A percentile compares a stretch with the other conserved stretches of the same genome.
These are phyloP conservation scores for Oidiodendron maius DNA, from an alignment of 495 filamentous ascomycete species.

Conservation along the genomic window DNA sequence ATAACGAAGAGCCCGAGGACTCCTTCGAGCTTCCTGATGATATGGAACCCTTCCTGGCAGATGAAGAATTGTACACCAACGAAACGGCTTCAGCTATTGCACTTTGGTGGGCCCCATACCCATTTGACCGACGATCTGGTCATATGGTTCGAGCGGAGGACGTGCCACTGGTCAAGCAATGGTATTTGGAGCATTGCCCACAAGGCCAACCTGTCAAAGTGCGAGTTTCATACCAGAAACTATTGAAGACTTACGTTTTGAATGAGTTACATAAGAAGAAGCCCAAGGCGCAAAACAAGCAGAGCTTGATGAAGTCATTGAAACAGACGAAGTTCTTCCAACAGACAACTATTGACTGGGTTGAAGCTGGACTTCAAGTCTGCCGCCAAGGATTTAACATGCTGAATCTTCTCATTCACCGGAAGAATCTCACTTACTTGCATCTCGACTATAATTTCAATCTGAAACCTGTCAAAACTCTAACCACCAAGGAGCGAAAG, in stretches of 20 bases:
- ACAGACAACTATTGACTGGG: constrained; percentile 98
- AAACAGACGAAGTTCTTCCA: constrained; percentile 99
- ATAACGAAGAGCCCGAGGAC: constrained; percentile 72
- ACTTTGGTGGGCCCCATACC: constrained; percentile 97
- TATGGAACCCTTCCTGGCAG: constrained; percentile 81
- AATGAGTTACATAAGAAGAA: constrained; percentile 94
- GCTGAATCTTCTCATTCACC: constrained; percentile 95
- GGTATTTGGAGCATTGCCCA: constrained; percentile 95
- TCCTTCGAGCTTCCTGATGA: constrained; percentile 78
- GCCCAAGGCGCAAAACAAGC: constrained; percentile 91
- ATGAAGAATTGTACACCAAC: constrained; percentile 82
- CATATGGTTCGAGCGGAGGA: constrained; percentile 96
- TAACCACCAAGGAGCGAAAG: constrained; percentile 99
- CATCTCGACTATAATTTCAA: constrained; percentile 99
- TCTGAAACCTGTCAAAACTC: constrained; percentile 95
- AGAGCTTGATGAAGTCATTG: constrained; percentile 81
- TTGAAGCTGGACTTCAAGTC: constrained; percentile 96
- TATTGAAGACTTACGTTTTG: constrained; percentile 92
- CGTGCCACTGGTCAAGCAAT: constrained; percentile 95
- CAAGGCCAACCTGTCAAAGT: constrained; percentile 94
- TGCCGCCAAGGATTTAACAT: constrained; percentile 99
- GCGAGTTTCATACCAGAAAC: constrained; percentile 97
- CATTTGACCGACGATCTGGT: constrained; percentile 95
- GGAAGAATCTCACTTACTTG: constrained; percentile 97
- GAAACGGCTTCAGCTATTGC: constrained; percentile 92